phyloP scores from a whole-genome alignment of 164 flowering plant species.

The Annona cherimola region DNA sequence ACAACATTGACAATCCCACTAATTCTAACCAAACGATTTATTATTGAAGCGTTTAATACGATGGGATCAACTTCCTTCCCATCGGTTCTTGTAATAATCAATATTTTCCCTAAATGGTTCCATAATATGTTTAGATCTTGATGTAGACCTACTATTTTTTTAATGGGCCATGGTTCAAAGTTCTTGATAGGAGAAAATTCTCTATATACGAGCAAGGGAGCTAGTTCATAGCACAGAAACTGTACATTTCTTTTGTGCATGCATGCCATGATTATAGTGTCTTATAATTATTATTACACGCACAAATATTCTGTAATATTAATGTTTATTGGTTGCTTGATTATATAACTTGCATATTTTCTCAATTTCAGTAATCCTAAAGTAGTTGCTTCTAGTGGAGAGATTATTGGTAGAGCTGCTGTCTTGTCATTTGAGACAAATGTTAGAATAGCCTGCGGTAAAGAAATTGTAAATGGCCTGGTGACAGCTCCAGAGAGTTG shows the following conservation, averaged over 20 bases:
- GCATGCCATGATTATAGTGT: too few species aligned
- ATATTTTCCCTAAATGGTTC: too few species aligned
- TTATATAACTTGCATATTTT: background rate
- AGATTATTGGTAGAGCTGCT: conserved; percentile 47
- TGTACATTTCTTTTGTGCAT: too few species aligned
- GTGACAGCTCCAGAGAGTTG: conserved; percentile 19
- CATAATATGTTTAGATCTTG: too few species aligned
- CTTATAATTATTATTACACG: background rate
- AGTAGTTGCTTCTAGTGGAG: conserved; percentile 24
- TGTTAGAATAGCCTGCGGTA: conserved; percentile 36
- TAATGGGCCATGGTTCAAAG: too few species aligned
- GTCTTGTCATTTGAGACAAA: conserved; percentile 44
- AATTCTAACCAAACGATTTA: background rate
- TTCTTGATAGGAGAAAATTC: too few species aligned
- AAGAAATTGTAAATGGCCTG: conserved; percentile 33
- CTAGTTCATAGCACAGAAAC: too few species aligned
- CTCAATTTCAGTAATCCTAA: conserved; percentile 17
- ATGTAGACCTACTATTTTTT: too few species aligned
- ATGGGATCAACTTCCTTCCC: too few species aligned
- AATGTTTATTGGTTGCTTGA: background rate
- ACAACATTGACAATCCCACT: background rate
- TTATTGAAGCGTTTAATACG: too few species aligned
- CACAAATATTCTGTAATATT: background rate
- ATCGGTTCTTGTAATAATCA: too few species aligned
- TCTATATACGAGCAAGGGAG: too few species aligned